A percentile compares a stretch with the other conserved stretches of the same genome.
Evolutionary conservation across 1,139 yeast species (phyloP).

Genomic region (Blastobotrys illinoisensis): DNA sequence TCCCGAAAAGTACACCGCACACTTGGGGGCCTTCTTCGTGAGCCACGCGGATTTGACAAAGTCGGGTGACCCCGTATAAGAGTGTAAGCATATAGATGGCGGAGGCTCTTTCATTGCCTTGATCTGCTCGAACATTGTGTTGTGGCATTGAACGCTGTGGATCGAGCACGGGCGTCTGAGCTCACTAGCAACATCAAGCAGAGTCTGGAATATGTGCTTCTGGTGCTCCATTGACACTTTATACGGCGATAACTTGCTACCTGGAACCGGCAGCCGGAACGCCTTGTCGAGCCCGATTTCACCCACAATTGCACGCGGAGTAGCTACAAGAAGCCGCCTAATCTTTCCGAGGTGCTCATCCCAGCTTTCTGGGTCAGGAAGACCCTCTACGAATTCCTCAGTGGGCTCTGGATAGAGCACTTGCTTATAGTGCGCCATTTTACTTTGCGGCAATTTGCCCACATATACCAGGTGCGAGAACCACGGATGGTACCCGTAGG

Average conservation of each 20-base stretch:
- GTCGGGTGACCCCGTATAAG: slow-evolving; percentile 79
- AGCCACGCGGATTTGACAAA: slow-evolving; percentile 44
- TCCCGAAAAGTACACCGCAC: slow-evolving; percentile 43
- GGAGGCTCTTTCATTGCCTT: slow-evolving; percentile 19
- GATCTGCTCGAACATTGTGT: slow-evolving; percentile 47
- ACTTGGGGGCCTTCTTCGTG: slow-evolving; percentile 26
- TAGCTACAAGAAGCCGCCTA: slow-evolving; percentile 25
- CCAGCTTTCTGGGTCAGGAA: slow-evolving; percentile 61
- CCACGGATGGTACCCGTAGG: slow-evolving; percentile 93
- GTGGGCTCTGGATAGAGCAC: slow-evolving; percentile 43
- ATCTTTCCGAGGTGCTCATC: slow-evolving; percentile 36
- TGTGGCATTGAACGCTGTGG: slow-evolving; percentile 82
- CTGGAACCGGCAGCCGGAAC: slow-evolving; percentile 53
- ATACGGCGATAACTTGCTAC: slow-evolving; percentile 38
- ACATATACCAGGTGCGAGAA: slow-evolving; percentile 57
- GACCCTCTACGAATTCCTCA: slow-evolving; percentile 39
- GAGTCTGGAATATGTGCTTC: slow-evolving; percentile 42
- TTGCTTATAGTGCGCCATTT: slow-evolving; percentile 47
- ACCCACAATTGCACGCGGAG: slow-evolving; percentile 49
- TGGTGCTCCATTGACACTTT: slow-evolving; percentile 66
- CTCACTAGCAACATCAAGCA: slow-evolving; percentile 50
- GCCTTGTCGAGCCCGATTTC: slow-evolving; percentile 84
- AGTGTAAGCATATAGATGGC: slow-evolving; percentile 58
- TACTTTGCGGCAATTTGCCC: slow-evolving; percentile 22
- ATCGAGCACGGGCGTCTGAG: slow-evolving; percentile 54